Evolutionary conservation across 176 grass and related monocot genomes (phyloP), one percentile per base, ranked within the genome.

Genomic region (Ensete glaucum): DNA sequence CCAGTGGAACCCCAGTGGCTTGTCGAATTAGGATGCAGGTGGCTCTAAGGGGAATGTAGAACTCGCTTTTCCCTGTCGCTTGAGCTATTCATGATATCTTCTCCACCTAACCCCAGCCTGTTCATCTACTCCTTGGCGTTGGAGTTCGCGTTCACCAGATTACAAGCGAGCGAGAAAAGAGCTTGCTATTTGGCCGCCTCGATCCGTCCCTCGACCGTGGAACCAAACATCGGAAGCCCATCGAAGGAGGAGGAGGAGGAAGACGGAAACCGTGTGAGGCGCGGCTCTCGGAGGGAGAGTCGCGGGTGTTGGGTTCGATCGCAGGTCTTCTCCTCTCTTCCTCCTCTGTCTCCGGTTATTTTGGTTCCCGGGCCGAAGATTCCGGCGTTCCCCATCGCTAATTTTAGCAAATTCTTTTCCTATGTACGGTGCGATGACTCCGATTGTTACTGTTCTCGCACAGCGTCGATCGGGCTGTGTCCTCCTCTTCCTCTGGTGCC

Each of bases 351-450:
- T 58, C 14, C 6, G 57, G 7, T 60, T 60, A 60, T n/a, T 21
- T 60, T 60, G 57, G 9, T 70, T 19, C 16, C 26, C 34, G 34
- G 34, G 67, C 25, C 19, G 25, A 19, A 48, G 67, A 70, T 70
- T 70, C 48, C 29, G 11, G 67, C 17, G 34, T n/a, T 12, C 67
- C 67, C 48, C 67, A 21, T 48, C 67, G 43, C 2, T 70, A 52
- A 70, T 52, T 51, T 70, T 20, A 51, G 19, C 12, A n/a, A 16
- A 20, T 50, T 19, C 29, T 49, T 50, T 70, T 51, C 67, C 19
- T 70, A 34, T 70, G 43, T 52, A 48, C 48, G 67, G 43, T 70
- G 25, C 48, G 19, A 70, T 49, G 67, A 52, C 51, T 75, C 73
- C 54, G 26, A 60, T 43, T 43, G 25, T 23, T 57, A 56, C 73